Conservation (phyloP, 129 eudicot genomes). For the Escallonia rubra region DNA sequence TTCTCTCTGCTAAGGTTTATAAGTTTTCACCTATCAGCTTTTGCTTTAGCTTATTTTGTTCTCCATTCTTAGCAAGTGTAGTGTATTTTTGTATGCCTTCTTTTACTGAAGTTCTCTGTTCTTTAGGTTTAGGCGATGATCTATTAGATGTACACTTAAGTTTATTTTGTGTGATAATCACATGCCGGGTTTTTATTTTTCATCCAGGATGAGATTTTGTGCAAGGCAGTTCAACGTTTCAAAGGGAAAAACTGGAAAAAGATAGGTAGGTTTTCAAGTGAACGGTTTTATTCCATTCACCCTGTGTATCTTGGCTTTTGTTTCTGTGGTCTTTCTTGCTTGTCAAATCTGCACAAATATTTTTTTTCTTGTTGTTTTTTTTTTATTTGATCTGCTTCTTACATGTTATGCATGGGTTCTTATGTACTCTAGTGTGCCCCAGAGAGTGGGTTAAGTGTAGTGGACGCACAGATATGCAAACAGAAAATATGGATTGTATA, state of each 20-base stretch:
- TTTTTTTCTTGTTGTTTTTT: too few species aligned
- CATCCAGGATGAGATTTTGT: constrained; percentile 66
- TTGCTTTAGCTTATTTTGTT: background rate
- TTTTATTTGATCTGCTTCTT: too few species aligned
- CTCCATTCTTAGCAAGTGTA: too few species aligned
- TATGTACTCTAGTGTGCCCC: too few species aligned
- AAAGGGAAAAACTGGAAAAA: constrained; percentile 91
- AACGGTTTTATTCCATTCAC: background rate
- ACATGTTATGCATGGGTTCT: too few species aligned
- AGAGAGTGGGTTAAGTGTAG: too few species aligned
- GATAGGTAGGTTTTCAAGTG: constrained; percentile 46
- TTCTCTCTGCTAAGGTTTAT: too few species aligned
- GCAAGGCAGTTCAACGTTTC: constrained; percentile 69
- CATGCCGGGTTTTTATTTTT: constrained; percentile 5
- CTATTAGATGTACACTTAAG: background rate
- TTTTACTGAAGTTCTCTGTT: background rate
- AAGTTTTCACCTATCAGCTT: background rate
- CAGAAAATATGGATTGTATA: too few species aligned
- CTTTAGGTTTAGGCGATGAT: background rate
- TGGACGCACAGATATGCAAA: too few species aligned
- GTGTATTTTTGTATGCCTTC: background rate
- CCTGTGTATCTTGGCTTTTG: background rate
- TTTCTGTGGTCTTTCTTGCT: too few species aligned
- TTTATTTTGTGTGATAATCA: background rate
- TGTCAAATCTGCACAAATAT: too few species aligned